Evolutionary conservation across 768 basidiomycete genomes (phyloP).

Genomic region (Paxillus ammoniavirescens): DNA sequence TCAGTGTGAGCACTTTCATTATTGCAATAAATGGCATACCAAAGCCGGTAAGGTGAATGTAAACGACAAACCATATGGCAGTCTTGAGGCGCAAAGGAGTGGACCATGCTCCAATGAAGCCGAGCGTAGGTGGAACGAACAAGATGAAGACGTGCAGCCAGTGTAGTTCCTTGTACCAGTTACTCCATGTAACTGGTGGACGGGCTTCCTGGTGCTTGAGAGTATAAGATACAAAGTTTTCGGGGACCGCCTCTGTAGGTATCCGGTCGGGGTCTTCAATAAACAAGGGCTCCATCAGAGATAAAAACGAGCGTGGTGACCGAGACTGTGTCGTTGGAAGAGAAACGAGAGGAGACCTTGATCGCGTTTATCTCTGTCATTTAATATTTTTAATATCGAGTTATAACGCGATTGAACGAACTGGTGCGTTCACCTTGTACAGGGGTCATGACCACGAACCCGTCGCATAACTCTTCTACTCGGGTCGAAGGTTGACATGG

Average conservation of each 20-base stretch:
- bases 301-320: not conserved
- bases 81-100: slow-evolving; percentile 69
- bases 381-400: too few species aligned
- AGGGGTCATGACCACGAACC: too few species aligned
- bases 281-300: not conserved
- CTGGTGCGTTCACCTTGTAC: not conserved
- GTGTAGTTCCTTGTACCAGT: slow-evolving; percentile 57
- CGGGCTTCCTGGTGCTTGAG: slow-evolving; percentile 59
- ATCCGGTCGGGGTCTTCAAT: slow-evolving; percentile 5
- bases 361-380: too few species aligned
- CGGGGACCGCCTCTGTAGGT: slow-evolving; percentile 44
- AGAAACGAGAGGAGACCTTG: not conserved
- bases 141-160: slow-evolving; percentile 71
- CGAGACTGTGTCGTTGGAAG: not conserved
- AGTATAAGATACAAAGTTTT: slow-evolving; percentile 73
- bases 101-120: slow-evolving; percentile 64
- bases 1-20: not conserved
- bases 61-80: slow-evolving; percentile 51
- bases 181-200: slow-evolving; percentile 58
- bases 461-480: too few species aligned
- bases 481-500: too few species aligned
- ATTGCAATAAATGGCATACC: slow-evolving; percentile 42
- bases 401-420: too few species aligned
- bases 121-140: slow-evolving; percentile 63
- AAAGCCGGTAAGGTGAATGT: slow-evolving; percentile 73